phyloP scores from a whole-genome alignment of 768 basidiomycete genomes.

The Cyclocybe aegerita region DNA sequence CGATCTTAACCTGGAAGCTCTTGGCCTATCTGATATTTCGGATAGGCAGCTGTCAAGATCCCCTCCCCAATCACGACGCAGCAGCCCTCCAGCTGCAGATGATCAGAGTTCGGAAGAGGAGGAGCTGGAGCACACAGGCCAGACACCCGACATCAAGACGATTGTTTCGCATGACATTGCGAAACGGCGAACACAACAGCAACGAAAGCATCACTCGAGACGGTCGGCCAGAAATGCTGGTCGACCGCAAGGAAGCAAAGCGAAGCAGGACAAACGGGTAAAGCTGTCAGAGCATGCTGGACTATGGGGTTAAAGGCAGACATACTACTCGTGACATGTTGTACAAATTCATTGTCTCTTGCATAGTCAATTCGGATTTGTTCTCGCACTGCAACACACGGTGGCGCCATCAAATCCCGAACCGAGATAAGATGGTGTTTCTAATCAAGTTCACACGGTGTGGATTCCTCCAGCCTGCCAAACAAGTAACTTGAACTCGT shows the following conservation, averaged over 20 bases:
- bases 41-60: slow-evolving; percentile 44
- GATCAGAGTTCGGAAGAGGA: slow-evolving; percentile 26
- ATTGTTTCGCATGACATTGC: slow-evolving; percentile 63
- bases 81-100: slow-evolving; percentile 36
- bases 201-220: slow-evolving; percentile 80
- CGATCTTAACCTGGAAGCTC: slow-evolving; percentile 19
- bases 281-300: slow-evolving; percentile 54
- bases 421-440: not conserved
- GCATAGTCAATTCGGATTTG: not conserved
- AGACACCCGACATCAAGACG: slow-evolving; percentile 43
- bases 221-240: slow-evolving; percentile 61
- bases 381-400: too few relatives aligned
- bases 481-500: too few relatives aligned
- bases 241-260: slow-evolving; percentile 79
- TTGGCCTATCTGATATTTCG: slow-evolving; percentile 25
- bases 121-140: slow-evolving; percentile 36
- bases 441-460: slow-evolving; percentile 8
- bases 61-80: slow-evolving; percentile 49
- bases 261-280: slow-evolving; percentile 73
- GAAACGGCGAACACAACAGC: slow-evolving; percentile 57
- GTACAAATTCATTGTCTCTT: not conserved
- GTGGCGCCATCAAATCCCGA: too few relatives aligned
- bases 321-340: not conserved
- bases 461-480: too few relatives aligned
- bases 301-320: slow-evolving; percentile 52